Percentiles rank a stretch among this genome's conserved stretches.
These are phyloP conservation scores for Aspergillus sp. DNA, from an alignment of 2,329 filamentous ascomycete species.

Conservation along the genomic window DNA sequence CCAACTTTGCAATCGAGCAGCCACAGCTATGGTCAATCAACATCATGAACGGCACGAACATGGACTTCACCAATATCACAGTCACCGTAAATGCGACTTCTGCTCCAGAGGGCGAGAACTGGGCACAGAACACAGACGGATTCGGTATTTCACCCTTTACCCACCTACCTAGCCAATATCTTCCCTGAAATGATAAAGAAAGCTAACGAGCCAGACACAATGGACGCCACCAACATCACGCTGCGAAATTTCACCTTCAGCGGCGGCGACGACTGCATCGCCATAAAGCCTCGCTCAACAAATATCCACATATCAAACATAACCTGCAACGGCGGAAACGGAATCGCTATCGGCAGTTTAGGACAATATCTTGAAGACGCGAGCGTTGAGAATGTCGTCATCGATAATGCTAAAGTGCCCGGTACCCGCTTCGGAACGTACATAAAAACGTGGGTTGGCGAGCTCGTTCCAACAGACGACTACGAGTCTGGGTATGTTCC, in stretches of 20 bases:
- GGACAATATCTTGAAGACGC: constrained; percentile 58
- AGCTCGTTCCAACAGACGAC: constrained; percentile 43
- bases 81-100: constrained; percentile 52
- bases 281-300: constrained; percentile 62
- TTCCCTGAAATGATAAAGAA: too few species aligned
- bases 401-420: constrained; percentile 46
- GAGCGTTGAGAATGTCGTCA: constrained; percentile 50
- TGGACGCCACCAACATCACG: constrained; percentile 53
- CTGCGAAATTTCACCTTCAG: constrained; percentile 55
- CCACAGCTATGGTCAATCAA: constrained; percentile 56
- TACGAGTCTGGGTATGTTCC: constrained; percentile 53
- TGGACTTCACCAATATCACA: constrained; percentile 53
- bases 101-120: constrained; percentile 54
- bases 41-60: constrained; percentile 58
- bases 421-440: constrained; percentile 53
- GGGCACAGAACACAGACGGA: constrained; percentile 60
- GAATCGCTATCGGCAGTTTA: constrained; percentile 52
- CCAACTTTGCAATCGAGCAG: constrained; percentile 53
- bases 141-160: constrained; percentile 37
- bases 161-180: not conserved
- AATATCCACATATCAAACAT: constrained; percentile 56
- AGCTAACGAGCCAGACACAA: constrained; percentile 42
- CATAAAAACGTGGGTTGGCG: constrained; percentile 59
- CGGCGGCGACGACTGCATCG: constrained; percentile 62
- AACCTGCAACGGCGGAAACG: constrained; percentile 56